Evolutionary conservation across 2,329 filamentous ascomycete genomes (phyloP).

Genomic region (Fusarium tuaranense): DNA sequence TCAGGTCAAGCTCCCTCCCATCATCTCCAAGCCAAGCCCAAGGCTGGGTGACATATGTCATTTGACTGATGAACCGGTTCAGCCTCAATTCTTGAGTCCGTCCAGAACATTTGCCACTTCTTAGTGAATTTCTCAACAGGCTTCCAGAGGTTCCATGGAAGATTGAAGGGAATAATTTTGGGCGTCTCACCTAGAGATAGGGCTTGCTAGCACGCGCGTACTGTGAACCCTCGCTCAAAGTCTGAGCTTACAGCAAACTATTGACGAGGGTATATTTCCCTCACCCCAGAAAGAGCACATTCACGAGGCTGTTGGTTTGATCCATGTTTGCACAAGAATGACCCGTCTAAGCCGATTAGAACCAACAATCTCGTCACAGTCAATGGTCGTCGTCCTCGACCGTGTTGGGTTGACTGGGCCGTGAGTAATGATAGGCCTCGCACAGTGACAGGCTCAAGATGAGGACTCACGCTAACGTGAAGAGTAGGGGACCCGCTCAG

Average conservation of each 20-base stretch:
- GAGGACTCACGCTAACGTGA: constrained; percentile 35
- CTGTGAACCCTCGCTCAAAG: background rate
- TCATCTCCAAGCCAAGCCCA: background rate
- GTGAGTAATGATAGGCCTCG: constrained; percentile 25
- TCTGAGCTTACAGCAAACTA: background rate
- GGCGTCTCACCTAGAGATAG: constrained; percentile 28
- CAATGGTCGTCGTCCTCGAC: background rate
- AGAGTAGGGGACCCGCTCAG: constrained; percentile 37
- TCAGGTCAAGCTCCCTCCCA: background rate
- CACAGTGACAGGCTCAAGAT: constrained; percentile 28
- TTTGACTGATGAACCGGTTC: background rate
- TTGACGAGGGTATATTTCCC: background rate
- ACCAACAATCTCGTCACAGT: constrained; percentile 15
- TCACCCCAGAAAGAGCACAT: background rate
- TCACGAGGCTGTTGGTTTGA: background rate
- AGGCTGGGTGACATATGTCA: constrained; percentile 30
- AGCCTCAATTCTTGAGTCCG: background rate
- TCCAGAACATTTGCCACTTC: constrained; percentile 12
- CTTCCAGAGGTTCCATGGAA: constrained; percentile 26
- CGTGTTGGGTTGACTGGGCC: constrained; percentile 35
- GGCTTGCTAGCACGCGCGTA: constrained; percentile 12
- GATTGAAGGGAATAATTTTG: constrained; percentile 9
- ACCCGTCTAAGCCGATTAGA: constrained; percentile 8
- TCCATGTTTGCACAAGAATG: background rate
- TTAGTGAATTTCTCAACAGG: constrained; percentile 22